Conservation (phyloP, 179 eudicot species). For the Camellia oleifera region DNA sequence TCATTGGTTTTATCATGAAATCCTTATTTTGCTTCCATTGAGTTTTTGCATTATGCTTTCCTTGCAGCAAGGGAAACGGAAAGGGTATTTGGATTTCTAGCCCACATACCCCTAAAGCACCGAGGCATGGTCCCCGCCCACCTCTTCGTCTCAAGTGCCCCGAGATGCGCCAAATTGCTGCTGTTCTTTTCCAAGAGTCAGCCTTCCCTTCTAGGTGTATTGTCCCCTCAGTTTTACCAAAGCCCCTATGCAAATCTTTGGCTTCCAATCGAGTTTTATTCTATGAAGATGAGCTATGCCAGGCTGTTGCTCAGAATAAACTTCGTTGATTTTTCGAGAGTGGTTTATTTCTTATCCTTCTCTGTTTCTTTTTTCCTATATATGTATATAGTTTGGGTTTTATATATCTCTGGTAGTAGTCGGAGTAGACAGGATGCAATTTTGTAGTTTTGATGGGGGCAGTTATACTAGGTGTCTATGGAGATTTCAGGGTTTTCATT, state of each 20-base stretch:
- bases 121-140: slow-evolving; percentile 64
- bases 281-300: slow-evolving; percentile 92
- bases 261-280: slow-evolving; percentile 76
- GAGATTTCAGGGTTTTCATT: slow-evolving; percentile 20
- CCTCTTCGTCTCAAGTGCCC: slow-evolving; percentile 51
- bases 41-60: not conserved
- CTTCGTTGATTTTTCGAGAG: slow-evolving; percentile 51
- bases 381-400: slow-evolving; percentile 43
- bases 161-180: slow-evolving; percentile 70
- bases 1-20: slow-evolving; percentile 10
- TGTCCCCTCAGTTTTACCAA: slow-evolving; percentile 71
- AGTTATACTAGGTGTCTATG: not conserved
- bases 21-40: not conserved
- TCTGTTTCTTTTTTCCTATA: not conserved
- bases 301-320: slow-evolving; percentile 94
- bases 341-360: slow-evolving; percentile 7
- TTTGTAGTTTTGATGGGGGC: slow-evolving; percentile 36
- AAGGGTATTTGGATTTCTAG: slow-evolving; percentile 36
- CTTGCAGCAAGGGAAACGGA: slow-evolving; percentile 63
- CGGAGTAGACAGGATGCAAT: slow-evolving; percentile 26
- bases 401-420: slow-evolving; percentile 14
- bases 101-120: slow-evolving; percentile 88
- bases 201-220: slow-evolving; percentile 65
- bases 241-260: slow-evolving; percentile 65
- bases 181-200: slow-evolving; percentile 88